Conservation (phyloP, 179 eudicot species). For the Vitellaria paradoxa region DNA sequence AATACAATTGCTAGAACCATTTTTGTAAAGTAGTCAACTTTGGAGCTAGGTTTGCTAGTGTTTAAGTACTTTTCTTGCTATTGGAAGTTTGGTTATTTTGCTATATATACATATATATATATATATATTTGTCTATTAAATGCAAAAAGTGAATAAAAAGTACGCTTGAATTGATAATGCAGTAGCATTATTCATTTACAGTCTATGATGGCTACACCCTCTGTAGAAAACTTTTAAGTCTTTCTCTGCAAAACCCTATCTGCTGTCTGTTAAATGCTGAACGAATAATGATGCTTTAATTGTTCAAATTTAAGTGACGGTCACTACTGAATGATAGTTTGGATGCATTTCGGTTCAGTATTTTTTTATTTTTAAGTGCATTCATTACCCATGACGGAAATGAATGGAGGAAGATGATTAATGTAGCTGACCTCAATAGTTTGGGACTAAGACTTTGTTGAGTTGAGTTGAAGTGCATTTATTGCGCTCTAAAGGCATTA, state of each 20-base stretch:
- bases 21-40: neutral
- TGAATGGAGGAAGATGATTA: too few species aligned
- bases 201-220: neutral
- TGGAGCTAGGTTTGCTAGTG: constrained; percentile 3
- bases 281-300: neutral
- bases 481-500: too few species aligned
- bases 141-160: neutral
- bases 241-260: neutral
- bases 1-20: neutral
- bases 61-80: neutral
- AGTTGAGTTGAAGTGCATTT: too few species aligned
- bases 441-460: too few species aligned
- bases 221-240: neutral
- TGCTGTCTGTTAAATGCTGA: neutral
- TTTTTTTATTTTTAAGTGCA: too few species aligned
- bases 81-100: neutral
- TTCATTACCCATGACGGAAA: too few species aligned
- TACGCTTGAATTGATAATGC: neutral
- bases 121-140: neutral
- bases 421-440: too few species aligned
- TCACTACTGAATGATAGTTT: too few species aligned
- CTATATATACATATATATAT: too few species aligned
- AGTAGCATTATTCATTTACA: neutral
- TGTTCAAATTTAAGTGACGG: too few species aligned
- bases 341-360: too few species aligned